Percentiles rank a stretch among this genome's conserved stretches.
Evolutionary conservation across 768 basidiomycete species (phyloP).

Genomic region (Fistulinella prunicolor): DNA sequence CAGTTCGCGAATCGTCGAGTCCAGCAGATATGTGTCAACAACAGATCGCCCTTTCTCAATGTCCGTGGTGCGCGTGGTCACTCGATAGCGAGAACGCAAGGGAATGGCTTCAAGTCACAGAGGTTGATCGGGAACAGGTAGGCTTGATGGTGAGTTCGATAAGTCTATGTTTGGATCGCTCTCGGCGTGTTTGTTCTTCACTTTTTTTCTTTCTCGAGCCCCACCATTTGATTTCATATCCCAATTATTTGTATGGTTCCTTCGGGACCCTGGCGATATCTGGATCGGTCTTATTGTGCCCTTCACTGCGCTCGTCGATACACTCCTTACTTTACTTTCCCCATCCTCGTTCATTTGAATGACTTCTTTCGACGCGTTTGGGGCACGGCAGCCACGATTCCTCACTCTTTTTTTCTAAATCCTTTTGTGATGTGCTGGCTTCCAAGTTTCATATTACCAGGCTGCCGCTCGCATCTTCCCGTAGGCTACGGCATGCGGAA

Average conservation of each 20-base stretch:
- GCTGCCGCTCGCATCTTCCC: conserved; percentile 22
- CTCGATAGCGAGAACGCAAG: conserved; percentile 31
- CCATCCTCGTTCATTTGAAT: conserved; percentile 8
- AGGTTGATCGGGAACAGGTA: conserved; percentile 26
- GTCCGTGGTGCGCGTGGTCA: conserved; percentile 18
- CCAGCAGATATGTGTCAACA: background rate
- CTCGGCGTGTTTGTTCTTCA: background rate
- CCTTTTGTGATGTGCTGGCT: conserved; percentile 10
- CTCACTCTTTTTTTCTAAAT: background rate
- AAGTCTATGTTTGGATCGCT: conserved; percentile 6
- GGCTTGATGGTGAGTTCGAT: conserved; percentile 27
- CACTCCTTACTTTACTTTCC: conserved; percentile 4
- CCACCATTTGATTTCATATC: conserved; percentile 11
- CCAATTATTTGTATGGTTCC: conserved; percentile 1
- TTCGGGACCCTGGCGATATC: conserved; percentile 14
- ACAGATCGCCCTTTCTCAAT: conserved; percentile 2
- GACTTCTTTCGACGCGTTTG: conserved; percentile 17
- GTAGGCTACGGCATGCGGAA: conserved; percentile 25
- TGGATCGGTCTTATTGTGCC: conserved; percentile 3
- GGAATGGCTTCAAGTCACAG: conserved; percentile 34
- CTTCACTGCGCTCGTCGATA: conserved; percentile 6
- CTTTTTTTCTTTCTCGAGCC: conserved; percentile 1
- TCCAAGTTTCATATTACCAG: conserved; percentile 16
- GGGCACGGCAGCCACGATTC: conserved; percentile 6
- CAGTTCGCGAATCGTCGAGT: conserved; percentile 13